Percentiles rank a stretch among this genome's conserved stretches.
Evolutionary conservation across 2,329 filamentous ascomycete genomes (phyloP).

Genomic region (Colletotrichum simmondsii): DNA sequence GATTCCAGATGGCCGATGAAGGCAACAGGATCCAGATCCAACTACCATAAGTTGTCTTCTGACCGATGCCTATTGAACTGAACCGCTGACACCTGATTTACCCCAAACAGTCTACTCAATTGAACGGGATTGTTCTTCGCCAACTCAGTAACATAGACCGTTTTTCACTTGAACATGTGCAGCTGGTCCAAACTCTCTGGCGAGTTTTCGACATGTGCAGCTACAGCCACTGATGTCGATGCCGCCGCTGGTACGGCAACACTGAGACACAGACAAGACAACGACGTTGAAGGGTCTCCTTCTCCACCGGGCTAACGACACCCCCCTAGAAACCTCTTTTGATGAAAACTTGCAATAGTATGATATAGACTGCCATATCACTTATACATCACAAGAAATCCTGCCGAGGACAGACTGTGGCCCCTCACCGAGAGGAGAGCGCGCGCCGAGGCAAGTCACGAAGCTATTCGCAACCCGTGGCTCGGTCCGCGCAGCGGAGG

Average conservation of each 20-base stretch:
- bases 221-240: background rate
- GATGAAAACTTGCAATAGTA: background rate
- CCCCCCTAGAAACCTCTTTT: background rate
- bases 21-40: background rate
- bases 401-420: background rate
- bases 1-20: background rate
- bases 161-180: background rate
- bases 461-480: slow-evolving; percentile 22
- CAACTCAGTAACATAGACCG: background rate
- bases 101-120: background rate
- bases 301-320: background rate
- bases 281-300: too few relatives aligned
- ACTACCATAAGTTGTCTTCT: background rate
- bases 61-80: background rate
- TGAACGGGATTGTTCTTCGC: too few relatives aligned
- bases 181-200: too few relatives aligned
- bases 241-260: slow-evolving; percentile 3
- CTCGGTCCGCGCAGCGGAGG: slow-evolving; percentile 18
- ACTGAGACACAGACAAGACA: background rate
- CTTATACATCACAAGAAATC: background rate
- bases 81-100: background rate
- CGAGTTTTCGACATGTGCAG: background rate
- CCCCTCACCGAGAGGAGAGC: background rate
- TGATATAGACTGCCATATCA: background rate
- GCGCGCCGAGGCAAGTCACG: slow-evolving; percentile 22